Conservation (phyloP, 345 rosid genomes). For the Heritiera littoralis region DNA sequence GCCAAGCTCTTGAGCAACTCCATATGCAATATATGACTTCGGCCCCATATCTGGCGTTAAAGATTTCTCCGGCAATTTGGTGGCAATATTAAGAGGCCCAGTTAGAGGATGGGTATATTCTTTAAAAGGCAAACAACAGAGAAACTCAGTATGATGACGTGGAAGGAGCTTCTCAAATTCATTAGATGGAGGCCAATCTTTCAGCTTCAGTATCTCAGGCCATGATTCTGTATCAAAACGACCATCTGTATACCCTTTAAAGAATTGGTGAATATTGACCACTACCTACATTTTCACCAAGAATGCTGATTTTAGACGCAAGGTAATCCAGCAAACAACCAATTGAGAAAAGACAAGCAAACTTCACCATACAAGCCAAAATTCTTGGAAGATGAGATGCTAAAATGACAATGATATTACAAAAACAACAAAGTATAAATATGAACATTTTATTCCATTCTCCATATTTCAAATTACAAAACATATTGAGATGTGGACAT, state of each 20-base stretch:
- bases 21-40: constrained; percentile 59
- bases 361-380: not conserved
- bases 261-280: constrained; percentile 51
- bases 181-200: constrained; percentile 62
- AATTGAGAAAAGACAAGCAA: not conserved
- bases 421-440: constrained; percentile 10
- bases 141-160: constrained; percentile 49
- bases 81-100: constrained; percentile 51
- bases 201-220: constrained; percentile 57
- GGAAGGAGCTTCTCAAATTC: constrained; percentile 51
- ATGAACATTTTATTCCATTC: not conserved
- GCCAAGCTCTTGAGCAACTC: constrained; percentile 53
- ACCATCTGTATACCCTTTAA: constrained; percentile 41
- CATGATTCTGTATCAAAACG: constrained; percentile 20
- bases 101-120: constrained; percentile 49
- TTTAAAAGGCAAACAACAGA: constrained; percentile 43
- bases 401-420: not conserved
- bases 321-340: constrained; percentile 5
- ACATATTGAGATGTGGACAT: not conserved
- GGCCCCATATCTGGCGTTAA: constrained; percentile 63
- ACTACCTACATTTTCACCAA: constrained; percentile 43
- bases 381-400: not conserved
- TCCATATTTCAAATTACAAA: not conserved
- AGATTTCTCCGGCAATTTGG: constrained; percentile 34
- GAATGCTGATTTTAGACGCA: not conserved